Conservation (phyloP, 805 yeast genomes). For the Kluyveromyces aestuarii region DNA sequence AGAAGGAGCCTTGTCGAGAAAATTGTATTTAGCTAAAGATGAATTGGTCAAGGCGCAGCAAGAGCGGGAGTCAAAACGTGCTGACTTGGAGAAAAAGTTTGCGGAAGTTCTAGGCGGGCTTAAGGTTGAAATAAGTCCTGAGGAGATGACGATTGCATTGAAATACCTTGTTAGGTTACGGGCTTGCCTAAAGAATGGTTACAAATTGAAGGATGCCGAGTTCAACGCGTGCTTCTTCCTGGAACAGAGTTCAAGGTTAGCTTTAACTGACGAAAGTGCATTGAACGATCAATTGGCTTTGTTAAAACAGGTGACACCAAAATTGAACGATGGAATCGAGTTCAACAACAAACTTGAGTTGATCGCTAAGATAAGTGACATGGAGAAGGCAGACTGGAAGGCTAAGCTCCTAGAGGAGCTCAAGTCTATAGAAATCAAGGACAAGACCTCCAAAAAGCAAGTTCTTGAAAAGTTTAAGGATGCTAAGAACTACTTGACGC, state of each 20-base stretch:
- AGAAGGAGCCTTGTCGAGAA: conserved; percentile 53
- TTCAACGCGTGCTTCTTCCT: conserved; percentile 47
- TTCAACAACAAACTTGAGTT: conserved; percentile 22
- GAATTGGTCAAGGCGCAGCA: conserved; percentile 34
- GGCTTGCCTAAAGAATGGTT: conserved; percentile 52
- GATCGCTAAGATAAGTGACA: conserved; percentile 17
- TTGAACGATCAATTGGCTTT: conserved; percentile 12
- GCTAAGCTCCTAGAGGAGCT: conserved; percentile 18
- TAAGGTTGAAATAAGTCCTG: conserved; percentile 22
- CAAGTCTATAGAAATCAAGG: conserved; percentile 5
- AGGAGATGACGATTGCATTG: conserved; percentile 31
- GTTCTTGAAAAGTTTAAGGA: conserved; percentile 36
- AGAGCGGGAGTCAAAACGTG: conserved; percentile 35
- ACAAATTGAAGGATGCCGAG: conserved; percentile 45
- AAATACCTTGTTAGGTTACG: conserved; percentile 46
- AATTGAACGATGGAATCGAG: conserved; percentile 14
- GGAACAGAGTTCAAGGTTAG: conserved; percentile 36
- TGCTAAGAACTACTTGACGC: conserved; percentile 22
- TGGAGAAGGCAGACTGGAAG: conserved; percentile 25
- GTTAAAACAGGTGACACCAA: conserved; percentile 8
- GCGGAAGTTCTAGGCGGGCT: conserved; percentile 15
- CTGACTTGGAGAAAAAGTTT: conserved; percentile 23
- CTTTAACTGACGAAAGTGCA: conserved; percentile 28
- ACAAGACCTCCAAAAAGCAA: conserved; percentile 27
- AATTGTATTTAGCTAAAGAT: conserved; percentile 51